These are phyloP conservation scores for Clarireedia paspali DNA, from an alignment of 2,329 filamentous ascomycete genomes.

Conservation along the genomic window DNA sequence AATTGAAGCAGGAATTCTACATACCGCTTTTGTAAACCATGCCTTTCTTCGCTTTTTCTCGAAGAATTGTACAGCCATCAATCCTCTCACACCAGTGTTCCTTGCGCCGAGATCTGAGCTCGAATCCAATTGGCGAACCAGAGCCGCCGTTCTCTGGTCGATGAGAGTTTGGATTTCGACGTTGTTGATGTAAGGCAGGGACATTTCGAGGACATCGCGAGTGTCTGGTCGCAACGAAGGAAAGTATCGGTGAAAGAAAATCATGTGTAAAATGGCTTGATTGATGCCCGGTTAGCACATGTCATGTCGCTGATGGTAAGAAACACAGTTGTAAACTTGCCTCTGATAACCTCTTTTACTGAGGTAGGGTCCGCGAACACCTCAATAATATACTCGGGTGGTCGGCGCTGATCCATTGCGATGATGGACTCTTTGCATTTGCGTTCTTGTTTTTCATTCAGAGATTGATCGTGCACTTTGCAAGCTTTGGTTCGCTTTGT, in stretches of 20 bases:
- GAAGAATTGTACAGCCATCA: slow-evolving; percentile 86
- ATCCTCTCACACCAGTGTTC: slow-evolving; percentile 57
- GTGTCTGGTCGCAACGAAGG: slow-evolving; percentile 74
- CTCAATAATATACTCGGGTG: slow-evolving; percentile 88
- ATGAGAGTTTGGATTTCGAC: slow-evolving; percentile 89
- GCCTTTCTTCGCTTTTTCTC: slow-evolving; percentile 86
- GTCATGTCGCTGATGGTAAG: neutral
- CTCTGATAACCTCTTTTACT: slow-evolving; percentile 89
- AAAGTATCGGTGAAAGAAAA: slow-evolving; percentile 99
- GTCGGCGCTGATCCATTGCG: slow-evolving; percentile 54
- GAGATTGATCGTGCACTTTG: neutral
- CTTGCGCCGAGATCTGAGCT: slow-evolving; percentile 38
- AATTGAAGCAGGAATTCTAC: neutral
- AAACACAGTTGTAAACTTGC: slow-evolving; percentile 36
- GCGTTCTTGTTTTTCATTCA: slow-evolving; percentile 1
- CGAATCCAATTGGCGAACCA: slow-evolving; percentile 69
- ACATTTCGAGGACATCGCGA: slow-evolving; percentile 84
- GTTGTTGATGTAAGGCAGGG: slow-evolving; percentile 82
- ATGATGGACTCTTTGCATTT: slow-evolving; percentile 5
- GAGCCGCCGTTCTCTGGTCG: slow-evolving; percentile 72
- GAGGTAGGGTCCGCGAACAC: slow-evolving; percentile 86
- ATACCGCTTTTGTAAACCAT: slow-evolving; percentile 70
- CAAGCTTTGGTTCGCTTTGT: slow-evolving; percentile 8
- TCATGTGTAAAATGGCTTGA: slow-evolving; percentile 83
- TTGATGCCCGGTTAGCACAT: neutral